Evolutionary conservation across 1,139 yeast genomes (phyloP).

Genomic region (Debaryomyces psychrophilus): DNA sequence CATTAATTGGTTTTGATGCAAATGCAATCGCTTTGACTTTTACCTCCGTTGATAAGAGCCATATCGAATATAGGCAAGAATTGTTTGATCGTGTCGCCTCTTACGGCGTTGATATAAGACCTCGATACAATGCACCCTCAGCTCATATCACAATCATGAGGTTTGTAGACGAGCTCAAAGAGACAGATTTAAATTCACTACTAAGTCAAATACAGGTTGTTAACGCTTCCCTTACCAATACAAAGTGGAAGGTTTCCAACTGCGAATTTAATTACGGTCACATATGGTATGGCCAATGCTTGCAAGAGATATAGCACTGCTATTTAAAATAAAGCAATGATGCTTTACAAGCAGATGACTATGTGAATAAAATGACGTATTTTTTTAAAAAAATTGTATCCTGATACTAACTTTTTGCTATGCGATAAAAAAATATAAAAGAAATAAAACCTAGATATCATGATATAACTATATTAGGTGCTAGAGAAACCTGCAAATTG

Average conservation of each 20-base stretch:
- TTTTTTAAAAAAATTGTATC: too few relatives aligned
- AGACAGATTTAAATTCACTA: neutral
- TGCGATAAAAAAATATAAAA: too few relatives aligned
- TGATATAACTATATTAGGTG: neutral
- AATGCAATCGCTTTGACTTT: slow-evolving; percentile 4
- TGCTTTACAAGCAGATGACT: too few relatives aligned
- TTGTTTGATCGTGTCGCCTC: neutral
- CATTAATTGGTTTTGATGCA: slow-evolving; percentile 1
- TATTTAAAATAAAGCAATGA: neutral
- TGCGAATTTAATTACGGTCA: slow-evolving; percentile 2
- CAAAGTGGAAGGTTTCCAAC: slow-evolving; percentile 1
- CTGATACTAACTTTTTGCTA: too few relatives aligned
- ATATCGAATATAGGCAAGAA: neutral
- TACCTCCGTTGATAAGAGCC: slow-evolving; percentile 2
- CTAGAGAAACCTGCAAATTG: neutral
- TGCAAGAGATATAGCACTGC: neutral
- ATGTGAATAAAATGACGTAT: too few relatives aligned
- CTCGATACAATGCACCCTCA: slow-evolving; percentile 1
- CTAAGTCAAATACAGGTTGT: neutral
- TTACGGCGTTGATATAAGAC: neutral
- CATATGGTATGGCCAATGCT: slow-evolving; percentile 2
- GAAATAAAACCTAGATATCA: neutral
- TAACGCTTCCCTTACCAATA: neutral
- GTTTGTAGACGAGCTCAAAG: neutral
- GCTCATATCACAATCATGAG: slow-evolving; percentile 5